Evolutionary conservation across 106 monocot species (phyloP), one percentile per base, ranked within the genome.

Genomic region (Acanthochlamys bracteata): DNA sequence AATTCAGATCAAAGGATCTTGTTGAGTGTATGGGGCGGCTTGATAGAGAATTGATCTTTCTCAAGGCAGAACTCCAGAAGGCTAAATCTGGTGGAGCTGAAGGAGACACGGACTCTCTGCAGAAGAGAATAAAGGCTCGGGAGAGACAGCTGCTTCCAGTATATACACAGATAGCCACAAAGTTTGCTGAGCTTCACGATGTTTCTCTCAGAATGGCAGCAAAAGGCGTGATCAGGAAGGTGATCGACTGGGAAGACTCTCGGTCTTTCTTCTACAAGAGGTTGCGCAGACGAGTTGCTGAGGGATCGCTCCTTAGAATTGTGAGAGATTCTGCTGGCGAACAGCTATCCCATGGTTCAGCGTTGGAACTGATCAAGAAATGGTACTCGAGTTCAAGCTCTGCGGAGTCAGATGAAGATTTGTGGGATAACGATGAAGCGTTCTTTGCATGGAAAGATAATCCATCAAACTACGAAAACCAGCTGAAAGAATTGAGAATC

Each of bases 151-250:
- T 98, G 56, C 15, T 83, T 39, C 96, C 96, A 3, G 13, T 88
- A 2, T 98, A 98, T 66, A 85, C 78, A 40, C 96, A 98, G 72
- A 85, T 98, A 40, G 96, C 96, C 10, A 98, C 91, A 25, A 69
- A 74, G 70, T 98, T 98, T 79, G 96, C 88, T 2, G 88, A 98
- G 67, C 61, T 98, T 64, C 96, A 98, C 58, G 96, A 98, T 66
- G 91, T 78, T 67, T 88, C 96, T 7, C 61, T 71, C 33, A 74
- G 96, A 61, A 98, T 98, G 96, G 85, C 77, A 41, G 85, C 88
- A 10, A 98, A 91, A 59, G 88, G 88, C 16, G 88, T 92, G 47
- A 80, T 98, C 12, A 80, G 51, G 26, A 59, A 85, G 20, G 96
- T 98, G 0, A 77, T 98, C 6, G 88, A 88, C 41, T 98, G 96